Evolutionary conservation across 139 green algal genomes (phyloP), one percentile per base, ranked within the genome.

Genomic region (Chlamydomonas schloesseri): DNA sequence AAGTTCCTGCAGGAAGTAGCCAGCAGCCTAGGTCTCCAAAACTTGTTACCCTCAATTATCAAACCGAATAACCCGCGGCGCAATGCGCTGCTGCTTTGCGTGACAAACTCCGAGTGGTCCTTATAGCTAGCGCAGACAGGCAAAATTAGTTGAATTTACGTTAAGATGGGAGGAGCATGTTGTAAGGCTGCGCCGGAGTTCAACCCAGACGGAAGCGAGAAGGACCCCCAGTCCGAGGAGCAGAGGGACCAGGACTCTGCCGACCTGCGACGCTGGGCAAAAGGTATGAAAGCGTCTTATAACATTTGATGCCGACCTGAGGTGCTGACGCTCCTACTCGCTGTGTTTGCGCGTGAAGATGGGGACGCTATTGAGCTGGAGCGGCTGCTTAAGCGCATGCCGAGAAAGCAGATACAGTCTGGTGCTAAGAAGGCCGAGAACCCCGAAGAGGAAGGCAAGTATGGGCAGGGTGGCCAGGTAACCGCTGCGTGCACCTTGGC

Each of bases 131-230:
- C 42, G 42, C 42, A n/a, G n/a, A n/a, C n/a, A n/a, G n/a, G n/a
- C n/a, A n/a, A n/a, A n/a, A n/a, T n/a, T n/a, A n/a, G n/a, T n/a
- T n/a, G n/a, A n/a, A n/a, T n/a, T n/a, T n/a, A n/a, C n/a, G n/a
- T n/a, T n/a, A n/a, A n/a, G n/a, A 81, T 81, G 73, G 73, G 73
- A 4, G 34, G 23, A 31, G 53, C 23, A 6, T 81, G 73, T 31
- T 69, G 73, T 13, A 81, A 81, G 53, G 17, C 21, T 13, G 64
- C 64, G 18, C 8, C 21, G 4, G 73, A 69, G n/a, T 14, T 26
- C 20, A 81, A 81, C 21, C 53, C 73, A 3, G 73, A 81, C 34
- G 73, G 73, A 0, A 33, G 20, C 20, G 20, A 9, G 23, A 67
- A 67, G 73, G 50, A 81, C 28, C n/a, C 73, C 1, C 73, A 81